Base-by-base conservation (phyloP, 2,329 filamentous ascomycete species). In the Penicillium sp. region DNA sequence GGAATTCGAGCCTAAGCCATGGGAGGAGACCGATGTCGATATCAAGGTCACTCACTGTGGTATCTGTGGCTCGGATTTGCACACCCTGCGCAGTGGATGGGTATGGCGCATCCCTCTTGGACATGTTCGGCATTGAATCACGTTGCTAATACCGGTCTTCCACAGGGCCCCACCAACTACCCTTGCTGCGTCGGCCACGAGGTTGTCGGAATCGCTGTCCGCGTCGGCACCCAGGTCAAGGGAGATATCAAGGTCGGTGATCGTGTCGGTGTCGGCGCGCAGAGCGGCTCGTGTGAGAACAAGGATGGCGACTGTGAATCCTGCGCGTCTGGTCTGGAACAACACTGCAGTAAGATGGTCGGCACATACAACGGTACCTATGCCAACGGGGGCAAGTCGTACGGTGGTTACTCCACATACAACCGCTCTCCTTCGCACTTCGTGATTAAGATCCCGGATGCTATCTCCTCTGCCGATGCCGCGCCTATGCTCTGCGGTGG, bases 401-500 rank as follows among this genome's bases (percentile, higher is more conserved):
- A 88, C 62, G 89, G 89, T 13, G 89, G 85, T n/a, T 85, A 85
- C 60, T 78, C 81, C 3, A 71, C 80, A 41, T 80, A 85, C 65
- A 78, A 80, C 62, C 78, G 85, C 12, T 77, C 77, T 1, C 78
- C 79, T 3, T 75, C 74, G 9, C 79, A 81, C 64, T 91, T 90
- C 61, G 79, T 80, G 0, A 69, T 84, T 60, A 82, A 76, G 67
- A 83, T 85, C 51, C 82, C 82, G 2, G 77, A 79, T 21, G 69
- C 56, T 0, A 62, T 85, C 31, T 60, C 71, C 13, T 78, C 74
- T 38, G 76, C 75, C 18, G 74, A 78, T 40, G 82, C 81, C 0
- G 82, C 88, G 0, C 88, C 89, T 0, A 87, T 92, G 78, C 79
- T 92, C 44, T 92, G 89, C 64, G 89, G 86, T 13, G 89, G 90